These are phyloP conservation scores for Wallacemonas collosoma DNA, from an alignment of 208 protist genomes.

Conservation along the genomic window DNA sequence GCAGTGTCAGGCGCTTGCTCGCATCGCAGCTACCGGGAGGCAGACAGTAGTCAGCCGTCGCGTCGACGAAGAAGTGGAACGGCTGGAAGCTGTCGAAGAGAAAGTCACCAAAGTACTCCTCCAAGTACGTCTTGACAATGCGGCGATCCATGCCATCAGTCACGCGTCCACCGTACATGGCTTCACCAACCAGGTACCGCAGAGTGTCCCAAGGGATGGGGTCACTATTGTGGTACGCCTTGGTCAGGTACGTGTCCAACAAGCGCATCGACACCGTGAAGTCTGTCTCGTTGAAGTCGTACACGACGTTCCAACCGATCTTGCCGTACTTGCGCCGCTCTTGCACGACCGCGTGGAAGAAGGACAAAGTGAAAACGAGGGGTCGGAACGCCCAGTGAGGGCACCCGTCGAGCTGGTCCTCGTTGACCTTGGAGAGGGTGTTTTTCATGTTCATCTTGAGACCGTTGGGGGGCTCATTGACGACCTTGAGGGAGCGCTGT, in stretches of 20 bases:
- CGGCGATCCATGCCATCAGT: slow-evolving; percentile 98
- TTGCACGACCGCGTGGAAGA: slow-evolving; percentile 99
- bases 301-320: slow-evolving; percentile 99
- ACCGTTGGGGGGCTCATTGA: slow-evolving; percentile 99
- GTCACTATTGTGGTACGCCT: slow-evolving; percentile 94
- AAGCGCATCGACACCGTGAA: slow-evolving; percentile 97
- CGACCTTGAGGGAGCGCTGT: slow-evolving; percentile 97
- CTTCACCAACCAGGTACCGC: slow-evolving; percentile 99
- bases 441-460: slow-evolving; percentile 99
- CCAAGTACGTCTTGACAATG: slow-evolving; percentile 98
- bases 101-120: slow-evolving; percentile 99
- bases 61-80: slow-evolving; percentile 97
- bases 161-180: slow-evolving; percentile 99
- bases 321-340: slow-evolving; percentile 98
- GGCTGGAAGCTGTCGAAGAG: slow-evolving; percentile 99
- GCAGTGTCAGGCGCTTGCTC: slow-evolving; percentile 64
- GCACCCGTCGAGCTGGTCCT: slow-evolving; percentile 95
- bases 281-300: slow-evolving; percentile 99
- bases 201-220: slow-evolving; percentile 98
- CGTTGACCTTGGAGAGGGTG: slow-evolving; percentile 96
- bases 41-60: slow-evolving; percentile 92
- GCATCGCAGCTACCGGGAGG: slow-evolving; percentile 78
- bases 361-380: slow-evolving; percentile 98
- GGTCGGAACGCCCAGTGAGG: slow-evolving; percentile 96
- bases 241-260: slow-evolving; percentile 97